These are phyloP conservation scores for Hypoxylon fragiforme DNA, from an alignment of 495 filamentous ascomycete species.

Conservation along the genomic window DNA sequence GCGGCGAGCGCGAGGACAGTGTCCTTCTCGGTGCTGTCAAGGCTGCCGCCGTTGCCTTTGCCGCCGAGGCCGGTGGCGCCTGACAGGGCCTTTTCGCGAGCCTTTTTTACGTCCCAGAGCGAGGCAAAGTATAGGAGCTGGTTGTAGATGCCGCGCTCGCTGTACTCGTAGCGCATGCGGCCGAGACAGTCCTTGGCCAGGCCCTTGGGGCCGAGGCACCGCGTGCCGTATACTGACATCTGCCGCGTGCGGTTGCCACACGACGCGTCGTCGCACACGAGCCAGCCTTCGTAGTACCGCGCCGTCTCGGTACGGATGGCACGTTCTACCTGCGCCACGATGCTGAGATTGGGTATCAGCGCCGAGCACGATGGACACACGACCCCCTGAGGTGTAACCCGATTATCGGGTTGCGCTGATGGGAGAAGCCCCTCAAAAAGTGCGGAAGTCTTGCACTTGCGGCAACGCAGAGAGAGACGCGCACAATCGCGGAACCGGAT, in stretches of 20 bases:
- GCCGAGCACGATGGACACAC: slow-evolving; percentile 65
- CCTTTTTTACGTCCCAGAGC: slow-evolving; percentile 89
- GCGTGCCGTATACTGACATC: slow-evolving; percentile 87
- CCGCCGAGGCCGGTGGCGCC: slow-evolving; percentile 36
- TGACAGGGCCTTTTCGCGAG: slow-evolving; percentile 52
- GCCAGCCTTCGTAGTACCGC: slow-evolving; percentile 88
- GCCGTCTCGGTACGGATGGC: slow-evolving; percentile 76
- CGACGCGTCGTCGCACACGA: slow-evolving; percentile 83
- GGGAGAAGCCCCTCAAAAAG: slow-evolving; percentile 72
- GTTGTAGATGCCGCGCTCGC: slow-evolving; percentile 90
- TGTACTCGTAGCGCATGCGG: slow-evolving; percentile 82
- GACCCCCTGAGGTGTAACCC: slow-evolving; percentile 73
- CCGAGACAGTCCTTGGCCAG: slow-evolving; percentile 83
- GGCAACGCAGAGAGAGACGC: slow-evolving; percentile 76
- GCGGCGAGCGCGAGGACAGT: slow-evolving; percentile 70
- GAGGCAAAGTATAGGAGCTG: slow-evolving; percentile 86
- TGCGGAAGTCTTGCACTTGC: slow-evolving; percentile 70
- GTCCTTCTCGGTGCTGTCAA: slow-evolving; percentile 48
- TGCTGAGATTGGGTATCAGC: slow-evolving; percentile 66
- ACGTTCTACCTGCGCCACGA: slow-evolving; percentile 84
- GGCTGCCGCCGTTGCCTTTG: slow-evolving; percentile 43
- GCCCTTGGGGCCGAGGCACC: slow-evolving; percentile 84
- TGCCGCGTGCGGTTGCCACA: slow-evolving; percentile 89
- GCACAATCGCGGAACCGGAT: slow-evolving; percentile 80
- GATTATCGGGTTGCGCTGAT: slow-evolving; percentile 36